Evolutionary conservation across 148 eudicot genomes (phyloP), one percentile per base, ranked within the genome.

Genomic region (Vaccinium vitisidaea): DNA sequence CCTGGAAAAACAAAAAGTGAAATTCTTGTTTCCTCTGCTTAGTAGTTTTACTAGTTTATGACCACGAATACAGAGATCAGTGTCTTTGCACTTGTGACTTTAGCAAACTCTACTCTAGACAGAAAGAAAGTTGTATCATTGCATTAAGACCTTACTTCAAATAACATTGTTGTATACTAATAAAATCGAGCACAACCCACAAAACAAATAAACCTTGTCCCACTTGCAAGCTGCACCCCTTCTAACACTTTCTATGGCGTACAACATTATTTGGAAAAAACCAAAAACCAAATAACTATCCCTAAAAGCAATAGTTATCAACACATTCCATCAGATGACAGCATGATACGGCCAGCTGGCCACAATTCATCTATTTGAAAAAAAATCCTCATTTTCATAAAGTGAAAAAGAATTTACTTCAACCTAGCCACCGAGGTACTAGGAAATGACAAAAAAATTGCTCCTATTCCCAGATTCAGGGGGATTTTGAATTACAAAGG

Each of bases 171-270:
- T 18, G 12, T 67, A 25, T 25, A 67, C 73, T 67, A 67, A 15
- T 25, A 67, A 25, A 11, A 11, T 30, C 27, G 36, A 67, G 73
- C 73, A 67, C 73, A 67, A 67, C 39, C 73, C 73, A 65, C 71
- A 23, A 65, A 65, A 65, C 71, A 65, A 23, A 65, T 65, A 65
- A 65, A 23, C 71, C 73, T 67, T 25, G 73, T 67, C 36, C 73
- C 73, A 67, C 73, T 67, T 67, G 16, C 73, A 67, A 67, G 73
- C 27, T 67, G 67, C 55, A 32, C 73, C 73, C 36, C 73, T 25
- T 67, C 73, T 67, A 32, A 32, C 27, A 67, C 36, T 67, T 67
- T 25, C 36, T 12, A 23, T 12, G 73, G 73, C 36, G 4, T 67
- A 67, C 73, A 25, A 67, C 73, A 32, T 67, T 67, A 67, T 27